Percentiles rank a stretch among this genome's conserved stretches.
Evolutionary conservation across 129 eudicot species (phyloP).

Genomic region (Dittrichia graveolens): DNA sequence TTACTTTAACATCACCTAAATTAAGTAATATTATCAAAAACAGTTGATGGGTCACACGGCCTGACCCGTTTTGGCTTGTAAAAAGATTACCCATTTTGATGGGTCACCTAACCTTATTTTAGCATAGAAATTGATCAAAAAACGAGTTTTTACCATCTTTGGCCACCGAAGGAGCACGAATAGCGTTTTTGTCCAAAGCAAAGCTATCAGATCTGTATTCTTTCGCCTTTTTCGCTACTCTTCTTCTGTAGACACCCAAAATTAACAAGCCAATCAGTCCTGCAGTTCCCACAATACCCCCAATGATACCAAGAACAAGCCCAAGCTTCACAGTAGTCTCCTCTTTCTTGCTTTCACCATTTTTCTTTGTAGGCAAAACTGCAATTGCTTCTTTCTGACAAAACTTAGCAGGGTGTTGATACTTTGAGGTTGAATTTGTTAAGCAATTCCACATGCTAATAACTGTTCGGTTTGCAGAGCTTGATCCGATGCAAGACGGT

Average conservation of each 20-base stretch:
- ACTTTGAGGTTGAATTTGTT: constrained; percentile 53
- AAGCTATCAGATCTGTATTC: constrained; percentile 57
- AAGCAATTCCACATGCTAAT: constrained; percentile 69
- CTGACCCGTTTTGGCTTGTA: no score
- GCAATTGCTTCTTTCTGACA: constrained; percentile 84
- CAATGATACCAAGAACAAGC: constrained; percentile 76
- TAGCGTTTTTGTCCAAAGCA: constrained; percentile 47
- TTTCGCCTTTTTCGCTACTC: constrained; percentile 35
- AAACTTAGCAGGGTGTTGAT: constrained; percentile 54
- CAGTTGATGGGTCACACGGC: no score
- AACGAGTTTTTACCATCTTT: constrained; percentile 46
- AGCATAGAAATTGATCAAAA: background rate
- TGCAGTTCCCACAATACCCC: constrained; percentile 56
- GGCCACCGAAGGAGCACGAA: constrained; percentile 45
- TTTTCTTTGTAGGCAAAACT: constrained; percentile 57
- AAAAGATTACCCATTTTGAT: no score
- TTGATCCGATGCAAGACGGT: constrained; percentile 77
- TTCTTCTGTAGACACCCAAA: constrained; percentile 47
- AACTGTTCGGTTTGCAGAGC: constrained; percentile 51
- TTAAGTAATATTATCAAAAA: no score
- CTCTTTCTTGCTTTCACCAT: constrained; percentile 29
- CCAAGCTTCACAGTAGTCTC: constrained; percentile 63
- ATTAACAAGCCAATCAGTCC: constrained; percentile 55
- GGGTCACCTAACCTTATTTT: no score
- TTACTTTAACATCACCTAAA: no score